Base-by-base conservation (phyloP, 768 basidiomycete species). In the Strobilomyces echinocephalus region DNA sequence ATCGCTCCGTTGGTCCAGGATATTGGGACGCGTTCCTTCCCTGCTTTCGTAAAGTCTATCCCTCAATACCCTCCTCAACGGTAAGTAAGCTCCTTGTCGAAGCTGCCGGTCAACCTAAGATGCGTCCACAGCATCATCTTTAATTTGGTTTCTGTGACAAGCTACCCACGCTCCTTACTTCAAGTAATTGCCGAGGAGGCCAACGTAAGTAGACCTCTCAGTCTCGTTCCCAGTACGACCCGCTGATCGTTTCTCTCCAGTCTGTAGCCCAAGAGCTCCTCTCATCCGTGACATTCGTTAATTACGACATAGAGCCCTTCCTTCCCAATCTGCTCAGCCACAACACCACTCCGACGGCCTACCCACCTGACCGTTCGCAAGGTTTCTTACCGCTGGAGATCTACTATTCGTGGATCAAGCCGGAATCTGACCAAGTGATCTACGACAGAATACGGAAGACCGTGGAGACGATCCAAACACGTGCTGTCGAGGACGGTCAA, bases 241-340 rank as follows among this genome's bases (percentile, higher is more conserved):
- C 44, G 16, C 10, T 46, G 31, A 46, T 33, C 20, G 1, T 15
- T 33, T 9, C 18, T 12, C 12, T 20, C 18, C 12, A 46, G 45
- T 10, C n/a, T 46, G 20, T 31, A 18, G 18, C 45, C 8, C 11
- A 14, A n/a, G 34, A 46, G 26, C 6, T 24, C 83, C 49, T 11
- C 9, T 18, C 40, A 8, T 16, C 42, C 5, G 40, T 15, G 4
- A 0, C 30, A 24, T 46, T 56, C 18, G 1, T 61, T n/a, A 57
- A 60, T 14, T 66, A 65, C 12, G 52, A 41, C 2, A 70, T 79
- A 49, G 81, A 84, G 51, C 77, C 79, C 5, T 83, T 84, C 74
- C 72, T 78, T 0, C 68, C 76, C 0, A 60, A 65, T 39, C 55
- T 76, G 51, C 72, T 74, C 50, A 55, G 62, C 1, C 75, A 77